A percentile compares a stretch with the other conserved stretches of the same genome.
phyloP scores from a whole-genome alignment of 2,329 filamentous ascomycete genomes.

The Celoporthe dispersa region DNA sequence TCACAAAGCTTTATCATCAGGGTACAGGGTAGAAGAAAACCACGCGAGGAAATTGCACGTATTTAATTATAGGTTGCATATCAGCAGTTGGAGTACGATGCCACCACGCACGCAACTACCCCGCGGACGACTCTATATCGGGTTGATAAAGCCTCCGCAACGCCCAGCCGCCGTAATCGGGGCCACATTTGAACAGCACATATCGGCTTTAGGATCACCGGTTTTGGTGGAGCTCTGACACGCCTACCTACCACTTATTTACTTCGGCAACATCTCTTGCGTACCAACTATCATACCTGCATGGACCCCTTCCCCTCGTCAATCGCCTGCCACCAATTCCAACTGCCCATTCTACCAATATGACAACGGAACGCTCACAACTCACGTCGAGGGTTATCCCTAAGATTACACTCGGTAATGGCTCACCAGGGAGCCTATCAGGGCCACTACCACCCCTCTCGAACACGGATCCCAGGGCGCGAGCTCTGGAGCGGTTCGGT shows the following conservation, averaged over 20 bases:
- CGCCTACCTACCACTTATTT: background rate
- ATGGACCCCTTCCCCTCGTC: background rate
- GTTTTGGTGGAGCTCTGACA: background rate
- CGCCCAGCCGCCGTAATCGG: background rate
- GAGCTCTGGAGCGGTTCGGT: slow-evolving; percentile 37
- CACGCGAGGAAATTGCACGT: too few species aligned
- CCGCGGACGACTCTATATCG: background rate
- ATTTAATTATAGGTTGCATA: too few species aligned
- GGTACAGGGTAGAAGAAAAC: background rate
- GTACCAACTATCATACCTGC: too few species aligned
- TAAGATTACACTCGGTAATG: slow-evolving; percentile 22
- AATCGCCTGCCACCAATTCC: background rate
- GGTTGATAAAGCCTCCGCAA: background rate
- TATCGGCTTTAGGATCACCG: background rate
- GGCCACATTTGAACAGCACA: background rate
- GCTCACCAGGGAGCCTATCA: slow-evolving; percentile 20
- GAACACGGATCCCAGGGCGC: slow-evolving; percentile 11
- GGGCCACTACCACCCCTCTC: slow-evolving; percentile 23
- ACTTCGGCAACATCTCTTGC: too few species aligned
- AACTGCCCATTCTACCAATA: background rate
- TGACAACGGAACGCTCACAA: slow-evolving; percentile 29
- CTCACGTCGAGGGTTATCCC: slow-evolving; percentile 26
- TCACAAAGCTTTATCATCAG: background rate
- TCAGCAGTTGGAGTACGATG: background rate
- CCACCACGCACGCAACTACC: background rate